Base-by-base conservation (phyloP, 78 protist genomes). In the Dictyostelium brefeldianum region DNA sequence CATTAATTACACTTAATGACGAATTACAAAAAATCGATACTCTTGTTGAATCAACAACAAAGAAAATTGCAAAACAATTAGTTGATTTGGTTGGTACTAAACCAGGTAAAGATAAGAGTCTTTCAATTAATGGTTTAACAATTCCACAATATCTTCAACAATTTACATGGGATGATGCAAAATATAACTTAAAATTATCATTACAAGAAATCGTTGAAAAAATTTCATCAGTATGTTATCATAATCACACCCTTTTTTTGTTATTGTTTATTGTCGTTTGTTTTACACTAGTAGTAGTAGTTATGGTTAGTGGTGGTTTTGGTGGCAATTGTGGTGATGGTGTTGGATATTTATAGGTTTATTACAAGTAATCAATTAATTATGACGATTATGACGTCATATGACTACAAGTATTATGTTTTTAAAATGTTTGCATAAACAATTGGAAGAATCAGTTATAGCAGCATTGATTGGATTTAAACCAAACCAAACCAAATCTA, bases 161-260 rank as follows among this genome's bases (percentile, higher is more conserved):
- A 65, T 87, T 87, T 48, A n/a, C 22, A 36, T 91, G 95, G 95
- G 95, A 91, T 22, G 95, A 91, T 53, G 95, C 84, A 29, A 91
- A 91, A 69, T 91, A 73, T 53, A 87, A 77, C 57, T 70, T 80
- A 62, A 87, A 87, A 51, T 64, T 80, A 74, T 46, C 93, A n/a
- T 65, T 87, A 65, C 78, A 56, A 64, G 93, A 87, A 47, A 87
- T 87, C 36, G 93, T 87, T 3, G 93, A 87, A 43, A 87, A 77
- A 80, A 77, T 87, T 51, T 50, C 54, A 25, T 18, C 25, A 22
- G 84, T 87, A 77, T 17, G 83, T 53, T 22, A 36, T 36, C 43
- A 36, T 2, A 36, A 36, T 36, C 43, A 36, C 43, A 36, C 2
- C 2, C 2, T 36, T 1, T 36, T 36, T 36, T 1, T 36, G 43